Conservation (phyloP, 2,329 filamentous ascomycete species). For the Ambrosiella beaveri region DNA sequence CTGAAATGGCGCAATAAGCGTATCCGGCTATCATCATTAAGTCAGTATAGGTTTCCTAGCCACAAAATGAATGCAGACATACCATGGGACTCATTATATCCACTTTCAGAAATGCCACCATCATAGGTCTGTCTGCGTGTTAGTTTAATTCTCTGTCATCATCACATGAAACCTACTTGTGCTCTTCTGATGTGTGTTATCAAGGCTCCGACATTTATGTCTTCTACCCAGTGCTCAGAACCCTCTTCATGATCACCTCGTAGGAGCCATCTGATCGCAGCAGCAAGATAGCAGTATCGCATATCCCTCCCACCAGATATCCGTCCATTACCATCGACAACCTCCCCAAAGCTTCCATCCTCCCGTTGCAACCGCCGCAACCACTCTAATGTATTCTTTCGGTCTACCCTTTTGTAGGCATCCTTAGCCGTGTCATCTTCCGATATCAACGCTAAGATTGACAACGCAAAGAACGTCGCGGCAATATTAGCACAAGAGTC, state of each 20-base stretch:
- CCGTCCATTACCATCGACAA: slow-evolving; percentile 38
- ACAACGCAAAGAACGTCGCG: slow-evolving; percentile 75
- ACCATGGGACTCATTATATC: slow-evolving; percentile 72
- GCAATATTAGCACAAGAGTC: slow-evolving; percentile 48
- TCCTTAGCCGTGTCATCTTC: slow-evolving; percentile 21
- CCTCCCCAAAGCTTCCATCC: slow-evolving; percentile 86
- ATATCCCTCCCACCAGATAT: slow-evolving; percentile 70
- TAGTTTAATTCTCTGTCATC: background rate
- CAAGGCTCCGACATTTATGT: slow-evolving; percentile 58
- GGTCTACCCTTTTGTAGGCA: slow-evolving; percentile 46
- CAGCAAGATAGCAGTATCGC: slow-evolving; percentile 73
- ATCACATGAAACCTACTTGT: slow-evolving; percentile 23
- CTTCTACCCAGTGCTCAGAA: slow-evolving; percentile 39
- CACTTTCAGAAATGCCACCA: slow-evolving; percentile 64
- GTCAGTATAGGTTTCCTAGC: background rate
- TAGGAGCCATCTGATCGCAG: slow-evolving; percentile 67
- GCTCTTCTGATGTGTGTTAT: slow-evolving; percentile 53
- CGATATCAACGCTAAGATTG: slow-evolving; percentile 45
- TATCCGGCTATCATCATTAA: slow-evolving; percentile 44
- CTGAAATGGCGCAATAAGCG: slow-evolving; percentile 72
- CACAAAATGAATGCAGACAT: slow-evolving; percentile 17
- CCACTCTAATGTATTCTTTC: slow-evolving; percentile 54
- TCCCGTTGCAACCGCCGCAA: slow-evolving; percentile 55
- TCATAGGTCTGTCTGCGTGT: slow-evolving; percentile 50
- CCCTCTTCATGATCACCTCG: slow-evolving; percentile 38